Percentiles rank a stretch among this genome's conserved stretches.
Evolutionary conservation across 1,139 yeast species (phyloP).

Genomic region (Suhomyces coccinellae): DNA sequence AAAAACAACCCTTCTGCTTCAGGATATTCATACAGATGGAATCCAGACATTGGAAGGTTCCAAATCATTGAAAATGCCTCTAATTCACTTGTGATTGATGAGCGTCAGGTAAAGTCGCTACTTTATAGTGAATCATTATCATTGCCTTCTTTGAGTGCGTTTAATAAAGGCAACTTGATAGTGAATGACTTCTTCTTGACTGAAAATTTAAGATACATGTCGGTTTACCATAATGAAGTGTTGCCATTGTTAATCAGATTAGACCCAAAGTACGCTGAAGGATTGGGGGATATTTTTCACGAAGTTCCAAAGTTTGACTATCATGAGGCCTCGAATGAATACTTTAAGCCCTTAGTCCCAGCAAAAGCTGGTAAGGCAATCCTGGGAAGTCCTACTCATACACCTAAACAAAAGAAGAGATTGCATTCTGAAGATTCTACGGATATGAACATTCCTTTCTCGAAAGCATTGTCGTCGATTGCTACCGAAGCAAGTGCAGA

Average conservation of each 20-base stretch:
- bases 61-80: constrained; percentile 32
- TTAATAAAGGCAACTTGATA: constrained; percentile 37
- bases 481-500: constrained; percentile 12
- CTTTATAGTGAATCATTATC: constrained; percentile 36
- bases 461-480: constrained; percentile 13
- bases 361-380: constrained; percentile 20
- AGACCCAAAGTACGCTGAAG: constrained; percentile 34
- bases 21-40: constrained; percentile 39
- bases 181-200: constrained; percentile 42
- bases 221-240: constrained; percentile 42
- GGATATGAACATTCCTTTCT: constrained; percentile 13
- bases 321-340: constrained; percentile 33
- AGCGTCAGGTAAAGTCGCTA: constrained; percentile 34
- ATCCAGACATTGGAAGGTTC: constrained; percentile 38
- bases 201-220: constrained; percentile 38
- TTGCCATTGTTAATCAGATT: constrained; percentile 33
- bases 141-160: constrained; percentile 32
- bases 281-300: constrained; percentile 31
- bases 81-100: constrained; percentile 31
- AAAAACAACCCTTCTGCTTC: constrained; percentile 20
- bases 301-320: constrained; percentile 39
- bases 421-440: constrained; percentile 15
- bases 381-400: constrained; percentile 6
- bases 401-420: constrained; percentile 18
- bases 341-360: constrained; percentile 30